Evolutionary conservation across 1,139 yeast genomes (phyloP).

Genomic region (Diutina pseudorugosa): DNA sequence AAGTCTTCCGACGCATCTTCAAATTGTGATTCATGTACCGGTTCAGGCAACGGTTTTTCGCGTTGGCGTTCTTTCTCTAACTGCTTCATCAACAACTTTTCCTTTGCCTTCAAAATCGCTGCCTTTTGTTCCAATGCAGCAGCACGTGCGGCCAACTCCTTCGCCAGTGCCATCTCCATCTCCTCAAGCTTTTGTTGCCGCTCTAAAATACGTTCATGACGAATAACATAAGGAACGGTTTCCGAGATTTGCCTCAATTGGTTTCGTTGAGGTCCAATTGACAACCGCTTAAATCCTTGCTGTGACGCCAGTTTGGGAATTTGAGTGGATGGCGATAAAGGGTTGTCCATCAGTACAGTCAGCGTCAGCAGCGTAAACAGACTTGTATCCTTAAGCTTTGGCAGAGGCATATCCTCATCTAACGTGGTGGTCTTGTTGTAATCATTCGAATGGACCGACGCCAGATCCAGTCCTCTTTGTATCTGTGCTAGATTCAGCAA

Average conservation of each 20-base stretch:
- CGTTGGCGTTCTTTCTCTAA: conserved; percentile 14
- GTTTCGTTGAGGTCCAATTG: conserved; percentile 49
- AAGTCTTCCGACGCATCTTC: not conserved
- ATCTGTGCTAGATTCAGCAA: conserved; percentile 54
- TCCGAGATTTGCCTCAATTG: conserved; percentile 69
- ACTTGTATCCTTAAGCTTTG: conserved; percentile 18
- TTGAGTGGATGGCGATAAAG: not conserved
- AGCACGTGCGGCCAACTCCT: conserved; percentile 58
- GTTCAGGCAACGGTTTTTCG: conserved; percentile 2
- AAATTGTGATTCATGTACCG: not conserved
- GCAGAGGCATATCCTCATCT: conserved; percentile 19
- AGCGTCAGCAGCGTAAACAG: conserved; percentile 20
- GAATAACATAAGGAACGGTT: conserved; percentile 67
- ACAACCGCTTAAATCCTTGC: conserved; percentile 37
- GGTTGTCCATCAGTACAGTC: not conserved
- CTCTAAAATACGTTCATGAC: conserved; percentile 63
- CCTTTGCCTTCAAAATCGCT: conserved; percentile 57
- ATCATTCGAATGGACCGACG: conserved; percentile 10
- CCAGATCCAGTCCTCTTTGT: conserved; percentile 10
- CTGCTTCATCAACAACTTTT: conserved; percentile 35
- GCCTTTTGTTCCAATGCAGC: conserved; percentile 70
- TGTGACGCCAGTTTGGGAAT: not conserved
- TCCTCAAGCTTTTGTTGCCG: conserved; percentile 72
- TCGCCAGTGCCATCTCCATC: conserved; percentile 65
- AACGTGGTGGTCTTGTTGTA: conserved; percentile 16